A percentile compares a stretch with the other conserved stretches of the same genome.
Evolutionary conservation across 306 rosid genomes (phyloP).

Genomic region (Fragaria iinumae): DNA sequence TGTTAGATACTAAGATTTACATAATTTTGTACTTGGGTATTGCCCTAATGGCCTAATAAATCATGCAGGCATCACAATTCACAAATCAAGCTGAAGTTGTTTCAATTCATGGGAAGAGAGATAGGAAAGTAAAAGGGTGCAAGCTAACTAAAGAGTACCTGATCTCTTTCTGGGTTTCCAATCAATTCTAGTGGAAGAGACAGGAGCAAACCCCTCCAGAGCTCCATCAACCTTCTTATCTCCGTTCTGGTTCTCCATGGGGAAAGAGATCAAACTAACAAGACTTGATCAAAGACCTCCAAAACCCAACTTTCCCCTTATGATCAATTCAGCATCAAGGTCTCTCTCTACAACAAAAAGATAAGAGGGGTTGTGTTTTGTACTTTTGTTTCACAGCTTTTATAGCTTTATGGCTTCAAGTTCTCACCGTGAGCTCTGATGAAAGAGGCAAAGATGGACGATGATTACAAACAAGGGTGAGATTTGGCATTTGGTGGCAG

Average conservation of each 20-base stretch:
- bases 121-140: not conserved
- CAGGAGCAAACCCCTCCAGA: slow-evolving; percentile 68
- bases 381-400: not conserved
- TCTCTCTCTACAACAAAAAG: not conserved
- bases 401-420: slow-evolving; percentile 21
- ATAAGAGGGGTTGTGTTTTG: not conserved
- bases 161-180: slow-evolving; percentile 93
- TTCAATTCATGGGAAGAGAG: not conserved
- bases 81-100: not conserved
- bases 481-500: slow-evolving; percentile 47
- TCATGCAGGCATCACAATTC: slow-evolving; percentile 19
- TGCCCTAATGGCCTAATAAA: not conserved
- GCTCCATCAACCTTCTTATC: slow-evolving; percentile 46
- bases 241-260: slow-evolving; percentile 44
- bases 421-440: slow-evolving; percentile 17
- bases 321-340: not conserved
- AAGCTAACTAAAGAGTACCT: slow-evolving; percentile 38
- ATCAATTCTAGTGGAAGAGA: slow-evolving; percentile 56
- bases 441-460: slow-evolving; percentile 22
- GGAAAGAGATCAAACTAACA: not conserved
- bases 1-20: not conserved
- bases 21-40: not conserved
- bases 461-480: slow-evolving; percentile 18
- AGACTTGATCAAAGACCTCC: not conserved
- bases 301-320: not conserved